Base-by-base conservation (phyloP, 1,284 basidiomycete genomes). In the Fomitopsis betulina region DNA sequence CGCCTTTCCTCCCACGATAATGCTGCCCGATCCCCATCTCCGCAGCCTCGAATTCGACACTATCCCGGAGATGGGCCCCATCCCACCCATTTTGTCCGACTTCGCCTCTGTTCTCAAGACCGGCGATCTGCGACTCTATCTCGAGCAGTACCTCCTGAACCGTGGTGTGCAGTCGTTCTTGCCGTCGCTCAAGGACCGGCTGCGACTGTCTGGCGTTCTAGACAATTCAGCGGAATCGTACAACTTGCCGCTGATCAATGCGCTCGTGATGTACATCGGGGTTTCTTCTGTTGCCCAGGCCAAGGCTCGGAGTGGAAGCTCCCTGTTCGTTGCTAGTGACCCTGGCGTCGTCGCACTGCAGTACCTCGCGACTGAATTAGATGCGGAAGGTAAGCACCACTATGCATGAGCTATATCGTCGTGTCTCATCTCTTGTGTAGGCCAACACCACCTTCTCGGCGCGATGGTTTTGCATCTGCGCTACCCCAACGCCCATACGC, bases 401-500 rank as follows among this genome's bases (percentile, higher is more conserved):
- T 21, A 30, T 55, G n/a, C 25, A 15, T 17, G 23, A 17, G 15
- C 23, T 10, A 3, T 25, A 23, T 7, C n/a, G n/a, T 27, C 62
- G 21, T 15, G 25, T 10, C 27, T 52, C 15, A 35, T 55, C 15
- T 52, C 7, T 27, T 43, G 12, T 57, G 0, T 60, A 94, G 93
- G 93, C 65, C 93, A 97, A 83, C 94, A 97, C 76, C 88, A 98
- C 72, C 79, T 99, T 63, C 78, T 98, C 63, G 93, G 89, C 63
- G 88, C 94, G 19, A 89, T 95, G 68, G 89, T 94, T 38, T 85
- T 97, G 68, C 96, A 99, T 73, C 80, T 99, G 61, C 93, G 97
- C 67, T 96, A 94, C 80, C 94, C 94, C 35, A 95, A 94, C 67
- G 93, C 94, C n/a, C 94, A 96, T 76, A 98, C 94, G 54, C 89